These are phyloP conservation scores for Argentina anserina DNA, from an alignment of 306 rosid genomes.

Conservation along the genomic window DNA sequence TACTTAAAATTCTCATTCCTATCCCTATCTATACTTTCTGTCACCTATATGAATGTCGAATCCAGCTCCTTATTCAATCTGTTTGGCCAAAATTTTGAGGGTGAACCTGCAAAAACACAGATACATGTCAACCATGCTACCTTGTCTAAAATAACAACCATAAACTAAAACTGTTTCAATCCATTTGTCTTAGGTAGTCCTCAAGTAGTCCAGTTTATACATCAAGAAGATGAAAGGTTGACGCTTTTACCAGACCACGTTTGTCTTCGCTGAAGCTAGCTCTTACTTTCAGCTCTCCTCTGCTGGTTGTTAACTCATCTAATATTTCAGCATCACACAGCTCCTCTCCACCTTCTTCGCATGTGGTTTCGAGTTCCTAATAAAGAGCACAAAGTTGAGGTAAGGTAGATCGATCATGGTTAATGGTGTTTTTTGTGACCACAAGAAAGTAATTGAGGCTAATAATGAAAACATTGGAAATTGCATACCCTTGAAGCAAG, in stretches of 20 bases:
- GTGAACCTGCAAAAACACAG: slow-evolving; percentile 36
- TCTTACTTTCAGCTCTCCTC: slow-evolving; percentile 84
- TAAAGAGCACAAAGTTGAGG: neutral
- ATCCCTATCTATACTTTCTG: neutral
- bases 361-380: slow-evolving; percentile 46
- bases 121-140: neutral
- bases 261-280: slow-evolving; percentile 64
- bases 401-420: neutral
- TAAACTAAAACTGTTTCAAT: neutral
- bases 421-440: neutral
- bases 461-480: neutral
- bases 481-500: slow-evolving; percentile 39
- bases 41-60: neutral
- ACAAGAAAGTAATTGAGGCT: neutral
- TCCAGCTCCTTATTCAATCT: slow-evolving; percentile 12
- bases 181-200: neutral
- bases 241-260: slow-evolving; percentile 38
- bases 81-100: slow-evolving; percentile 18
- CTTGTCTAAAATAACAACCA: neutral
- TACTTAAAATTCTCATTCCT: neutral
- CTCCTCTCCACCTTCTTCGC: slow-evolving; percentile 33
- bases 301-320: slow-evolving; percentile 65
- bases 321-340: slow-evolving; percentile 65
- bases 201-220: neutral
- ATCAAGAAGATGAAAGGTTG: neutral